A percentile compares a stretch with the other conserved stretches of the same genome.
Evolutionary conservation across 2,329 filamentous ascomycete genomes (phyloP).

Genomic region (Penicillium brevicompactum): DNA sequence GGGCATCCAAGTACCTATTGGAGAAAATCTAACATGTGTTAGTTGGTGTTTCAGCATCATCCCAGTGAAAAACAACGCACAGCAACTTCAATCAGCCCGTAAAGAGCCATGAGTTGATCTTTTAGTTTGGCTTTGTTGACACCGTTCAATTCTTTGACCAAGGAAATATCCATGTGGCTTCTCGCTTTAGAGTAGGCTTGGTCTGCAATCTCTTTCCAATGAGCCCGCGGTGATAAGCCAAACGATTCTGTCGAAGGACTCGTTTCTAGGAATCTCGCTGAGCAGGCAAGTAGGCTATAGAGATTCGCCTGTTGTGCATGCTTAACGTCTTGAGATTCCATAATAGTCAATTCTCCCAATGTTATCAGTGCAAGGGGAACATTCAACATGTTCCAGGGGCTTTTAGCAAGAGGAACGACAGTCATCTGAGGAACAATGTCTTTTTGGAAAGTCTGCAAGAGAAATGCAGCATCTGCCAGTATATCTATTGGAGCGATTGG

Average conservation of each 20-base stretch:
- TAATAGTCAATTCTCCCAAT: constrained; percentile 1
- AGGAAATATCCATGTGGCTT: not conserved
- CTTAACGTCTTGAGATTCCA: constrained; percentile 2
- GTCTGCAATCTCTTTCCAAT: not conserved
- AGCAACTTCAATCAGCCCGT: not conserved
- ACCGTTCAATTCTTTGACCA: not conserved
- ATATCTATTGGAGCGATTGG: not conserved
- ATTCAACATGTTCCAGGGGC: constrained; percentile 4
- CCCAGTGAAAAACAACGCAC: not conserved
- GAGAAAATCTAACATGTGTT: constrained; percentile 2
- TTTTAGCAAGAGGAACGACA: constrained; percentile 20
- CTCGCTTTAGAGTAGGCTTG: not conserved
- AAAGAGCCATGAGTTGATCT: constrained; percentile 3
- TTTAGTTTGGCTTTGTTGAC: constrained; percentile 1
- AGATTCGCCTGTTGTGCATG: constrained; percentile 6
- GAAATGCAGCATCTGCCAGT: not conserved
- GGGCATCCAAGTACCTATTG: constrained; percentile 21
- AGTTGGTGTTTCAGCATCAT: not conserved
- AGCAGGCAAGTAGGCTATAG: constrained; percentile 3
- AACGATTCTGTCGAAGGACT: not conserved
- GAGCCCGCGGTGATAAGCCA: not conserved
- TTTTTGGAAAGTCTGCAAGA: constrained; percentile 9
- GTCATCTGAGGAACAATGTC: constrained; percentile 27
- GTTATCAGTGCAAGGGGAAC: constrained; percentile 4
- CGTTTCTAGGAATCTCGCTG: not conserved